phyloP scores from a whole-genome alignment of 2,329 filamentous ascomycete genomes.

The Arthrocladium fulminans region DNA sequence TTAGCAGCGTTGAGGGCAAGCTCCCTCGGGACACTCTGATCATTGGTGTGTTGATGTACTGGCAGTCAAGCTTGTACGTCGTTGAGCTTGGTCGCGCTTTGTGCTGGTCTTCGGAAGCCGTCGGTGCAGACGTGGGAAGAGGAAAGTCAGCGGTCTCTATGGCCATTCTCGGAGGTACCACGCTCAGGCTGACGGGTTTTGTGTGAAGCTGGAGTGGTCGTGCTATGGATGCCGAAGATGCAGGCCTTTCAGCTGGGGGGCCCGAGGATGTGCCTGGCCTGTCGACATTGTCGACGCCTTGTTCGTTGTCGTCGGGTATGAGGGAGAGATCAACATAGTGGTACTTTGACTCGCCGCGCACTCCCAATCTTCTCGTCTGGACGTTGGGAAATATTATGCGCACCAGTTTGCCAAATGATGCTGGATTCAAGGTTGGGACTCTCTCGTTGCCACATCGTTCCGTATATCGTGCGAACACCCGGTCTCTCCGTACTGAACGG shows the following conservation, averaged over 20 bases:
- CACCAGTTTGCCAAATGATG: conserved; percentile 95
- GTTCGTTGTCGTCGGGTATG: conserved; percentile 19
- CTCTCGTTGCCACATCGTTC: conserved; percentile 85
- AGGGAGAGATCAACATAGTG: conserved; percentile 60
- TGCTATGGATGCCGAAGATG: conserved; percentile 8
- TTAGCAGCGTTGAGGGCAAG: conserved; percentile 15
- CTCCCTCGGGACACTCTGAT: conserved; percentile 17
- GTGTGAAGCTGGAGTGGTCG: not conserved
- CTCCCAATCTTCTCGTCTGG: conserved; percentile 82
- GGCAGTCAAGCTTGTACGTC: conserved; percentile 18
- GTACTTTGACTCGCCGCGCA: conserved; percentile 95
- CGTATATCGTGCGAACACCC: conserved; percentile 93
- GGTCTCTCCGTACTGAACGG: conserved; percentile 74
- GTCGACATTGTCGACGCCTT: conserved; percentile 13
- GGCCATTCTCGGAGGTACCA: conserved; percentile 13
- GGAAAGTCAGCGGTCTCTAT: conserved; percentile 28
- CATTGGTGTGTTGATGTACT: conserved; percentile 20
- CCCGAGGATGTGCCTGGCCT: conserved; percentile 17
- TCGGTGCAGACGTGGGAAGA: conserved; percentile 21
- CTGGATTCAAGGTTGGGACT: conserved; percentile 90
- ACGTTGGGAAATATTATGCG: conserved; percentile 92
- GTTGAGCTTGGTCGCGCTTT: not conserved
- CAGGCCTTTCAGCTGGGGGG: conserved; percentile 13
- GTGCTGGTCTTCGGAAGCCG: conserved; percentile 9
- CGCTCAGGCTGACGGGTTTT: conserved; percentile 1